Base-by-base conservation (phyloP, 306 rosid genomes). In the Trichosanthes cucumerina region DNA sequence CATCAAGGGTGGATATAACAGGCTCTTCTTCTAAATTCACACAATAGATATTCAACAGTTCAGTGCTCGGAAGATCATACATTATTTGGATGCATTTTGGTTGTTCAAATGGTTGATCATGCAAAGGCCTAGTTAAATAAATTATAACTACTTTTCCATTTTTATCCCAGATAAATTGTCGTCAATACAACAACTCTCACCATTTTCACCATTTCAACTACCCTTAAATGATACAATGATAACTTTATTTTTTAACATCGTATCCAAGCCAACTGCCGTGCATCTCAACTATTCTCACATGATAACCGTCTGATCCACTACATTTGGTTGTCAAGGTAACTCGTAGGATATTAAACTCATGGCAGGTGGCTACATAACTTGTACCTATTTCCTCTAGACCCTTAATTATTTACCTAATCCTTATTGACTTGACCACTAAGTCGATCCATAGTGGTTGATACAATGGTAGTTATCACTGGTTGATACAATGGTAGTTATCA, bases 11-110 rank as follows among this genome's bases (percentile, higher is more conserved):
- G 23, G 89, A 79, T 77, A 94, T 92, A 79, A 86, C 84, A 9
- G 82, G 79, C 81, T 92, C 97, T 76, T 46, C 85, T 84, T 92
- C 98, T 94, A 84, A 81, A 82, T 65, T 82, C 62, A 81, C 31
- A 63, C 46, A 65, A 90, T 75, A 78, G 7, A 69, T 77, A 81
- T 57, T 21, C 68, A 24, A 54, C 28, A 77, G 34, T 60, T 57
- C 52, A 44, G 21, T 50, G n/a, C 43, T 21, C 0, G 70, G 21
- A 36, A 5, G 38, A 79, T 34, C 59, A 76, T 23, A 60, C 52
- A n/a, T 77, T 79, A 4, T 47, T 54, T 53, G 69, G 81, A 82
- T 74, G 65, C 64, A 79, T 62, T 46, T 71, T 26, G 57, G 77
- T 26, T 46, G 41, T 24, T 72, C 59, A 47, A 8, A 46, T 46